Conservation (phyloP, 1,284 basidiomycete genomes). For the Tremellales sp. region DNA sequence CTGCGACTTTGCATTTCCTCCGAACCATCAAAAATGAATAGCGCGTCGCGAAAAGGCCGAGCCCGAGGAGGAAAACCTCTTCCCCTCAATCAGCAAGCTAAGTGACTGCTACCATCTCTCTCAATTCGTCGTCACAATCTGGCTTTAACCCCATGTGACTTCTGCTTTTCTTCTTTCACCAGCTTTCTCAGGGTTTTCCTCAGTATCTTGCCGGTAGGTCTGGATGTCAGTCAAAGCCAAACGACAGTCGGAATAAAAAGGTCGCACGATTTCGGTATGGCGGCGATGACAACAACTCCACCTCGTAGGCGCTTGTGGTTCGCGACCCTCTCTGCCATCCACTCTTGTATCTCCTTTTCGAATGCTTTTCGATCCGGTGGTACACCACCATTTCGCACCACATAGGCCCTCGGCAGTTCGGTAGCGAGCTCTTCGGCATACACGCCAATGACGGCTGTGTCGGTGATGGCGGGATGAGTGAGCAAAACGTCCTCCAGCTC, state of each 20-base stretch:
- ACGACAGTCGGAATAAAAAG: neutral
- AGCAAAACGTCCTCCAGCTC: constrained; percentile 72
- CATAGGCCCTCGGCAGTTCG: constrained; percentile 71
- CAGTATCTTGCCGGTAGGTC: neutral
- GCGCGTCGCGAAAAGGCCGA: no score
- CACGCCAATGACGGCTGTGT: constrained; percentile 69
- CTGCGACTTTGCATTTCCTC: no score
- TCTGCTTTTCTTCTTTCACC: neutral
- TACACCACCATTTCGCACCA: constrained; percentile 53
- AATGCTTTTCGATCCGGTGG: constrained; percentile 50
- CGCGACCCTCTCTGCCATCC: constrained; percentile 58
- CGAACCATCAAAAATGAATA: no score
- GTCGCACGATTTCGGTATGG: constrained; percentile 47
- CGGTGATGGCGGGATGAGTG: constrained; percentile 65
- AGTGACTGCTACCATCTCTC: no score
- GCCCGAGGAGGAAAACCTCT: no score
- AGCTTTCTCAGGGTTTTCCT: neutral
- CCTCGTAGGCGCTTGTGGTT: constrained; percentile 52
- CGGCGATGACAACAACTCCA: constrained; percentile 49
- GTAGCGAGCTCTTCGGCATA: constrained; percentile 61
- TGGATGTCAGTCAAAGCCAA: neutral
- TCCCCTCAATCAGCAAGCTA: no score
- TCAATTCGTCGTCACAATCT: no score
- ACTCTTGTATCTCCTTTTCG: constrained; percentile 54
- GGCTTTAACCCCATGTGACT: no score